Evolutionary conservation across 2,329 filamentous ascomycete genomes (phyloP).

Genomic region (Thelonectria rubi): DNA sequence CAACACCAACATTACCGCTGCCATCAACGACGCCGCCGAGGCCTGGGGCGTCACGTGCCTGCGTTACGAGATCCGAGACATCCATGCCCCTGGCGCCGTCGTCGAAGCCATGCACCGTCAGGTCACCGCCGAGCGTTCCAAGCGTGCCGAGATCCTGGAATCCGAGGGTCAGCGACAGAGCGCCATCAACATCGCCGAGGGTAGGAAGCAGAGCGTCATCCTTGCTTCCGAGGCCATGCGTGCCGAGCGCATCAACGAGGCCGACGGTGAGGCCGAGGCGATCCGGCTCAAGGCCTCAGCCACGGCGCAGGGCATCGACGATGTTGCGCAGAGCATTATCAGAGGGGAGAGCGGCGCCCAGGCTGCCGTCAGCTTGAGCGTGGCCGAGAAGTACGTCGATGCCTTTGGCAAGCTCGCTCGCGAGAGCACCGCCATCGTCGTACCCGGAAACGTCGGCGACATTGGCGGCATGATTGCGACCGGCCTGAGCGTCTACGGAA

Average conservation of each 20-base stretch:
- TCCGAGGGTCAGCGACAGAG: slow-evolving; percentile 96
- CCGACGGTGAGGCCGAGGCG: slow-evolving; percentile 91
- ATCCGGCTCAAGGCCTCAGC: slow-evolving; percentile 87
- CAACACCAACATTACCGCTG: slow-evolving; percentile 98
- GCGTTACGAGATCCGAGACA: slow-evolving; percentile 97
- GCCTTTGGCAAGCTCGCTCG: slow-evolving; percentile 92
- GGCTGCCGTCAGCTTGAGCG: slow-evolving; percentile 83
- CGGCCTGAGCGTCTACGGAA: slow-evolving; percentile 93
- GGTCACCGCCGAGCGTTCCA: slow-evolving; percentile 95
- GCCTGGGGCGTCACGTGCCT: slow-evolving; percentile 97
- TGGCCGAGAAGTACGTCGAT: slow-evolving; percentile 98
- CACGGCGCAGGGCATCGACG: slow-evolving; percentile 87
- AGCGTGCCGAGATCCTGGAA: slow-evolving; percentile 96
- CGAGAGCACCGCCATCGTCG: slow-evolving; percentile 94
- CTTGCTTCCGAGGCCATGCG: slow-evolving; percentile 91
- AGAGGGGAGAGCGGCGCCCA: slow-evolving; percentile 80
- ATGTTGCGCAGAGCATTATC: slow-evolving; percentile 79
- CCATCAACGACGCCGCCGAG: slow-evolving; percentile 96
- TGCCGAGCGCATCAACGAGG: slow-evolving; percentile 92
- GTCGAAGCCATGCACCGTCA: slow-evolving; percentile 98
- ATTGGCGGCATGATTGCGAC: slow-evolving; percentile 97
- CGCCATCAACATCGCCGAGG: slow-evolving; percentile 98
- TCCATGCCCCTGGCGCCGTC: slow-evolving; percentile 92
- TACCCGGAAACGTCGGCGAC: slow-evolving; percentile 96
- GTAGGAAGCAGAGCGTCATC: slow-evolving; percentile 96